Percentiles rank a stretch among this genome's conserved stretches.
phyloP scores from a whole-genome alignment of 208 protist genomes.

The Acanthamoeba royreba region DNA sequence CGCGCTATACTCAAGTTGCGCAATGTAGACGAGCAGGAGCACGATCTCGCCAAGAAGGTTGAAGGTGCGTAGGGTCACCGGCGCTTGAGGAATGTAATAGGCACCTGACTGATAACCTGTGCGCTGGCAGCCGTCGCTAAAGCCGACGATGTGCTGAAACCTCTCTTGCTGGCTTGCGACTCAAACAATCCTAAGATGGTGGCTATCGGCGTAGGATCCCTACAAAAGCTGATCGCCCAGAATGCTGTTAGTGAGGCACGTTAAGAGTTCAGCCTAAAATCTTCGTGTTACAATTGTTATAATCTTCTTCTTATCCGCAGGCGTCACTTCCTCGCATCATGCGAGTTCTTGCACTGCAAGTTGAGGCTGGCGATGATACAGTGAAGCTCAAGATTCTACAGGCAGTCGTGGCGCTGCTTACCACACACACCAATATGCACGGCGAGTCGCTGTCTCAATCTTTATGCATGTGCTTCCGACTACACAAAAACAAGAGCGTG shows the following conservation, averaged over 20 bases:
- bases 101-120: neutral
- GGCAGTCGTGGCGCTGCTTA: constrained; percentile 13
- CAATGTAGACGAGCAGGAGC: constrained; percentile 16
- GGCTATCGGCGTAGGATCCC: neutral
- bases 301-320: neutral
- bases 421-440: neutral
- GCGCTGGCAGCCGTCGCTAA: neutral
- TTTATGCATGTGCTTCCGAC: constrained; percentile 46
- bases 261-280: neutral
- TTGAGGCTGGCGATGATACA: neutral
- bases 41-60: constrained; percentile 11
- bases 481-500: constrained; percentile 48
- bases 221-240: constrained; percentile 44
- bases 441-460: constrained; percentile 33
- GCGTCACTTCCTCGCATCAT: constrained; percentile 8
- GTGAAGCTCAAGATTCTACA: constrained; percentile 46
- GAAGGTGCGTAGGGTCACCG: neutral
- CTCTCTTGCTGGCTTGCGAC: constrained; percentile 35
- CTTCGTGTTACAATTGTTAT: neutral
- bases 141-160: constrained; percentile 29
- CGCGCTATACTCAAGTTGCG: constrained; percentile 15
- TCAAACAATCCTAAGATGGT: constrained; percentile 28
- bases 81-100: neutral
- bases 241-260: neutral
- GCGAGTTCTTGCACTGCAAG: neutral